Base-by-base conservation (phyloP, 2,329 filamentous ascomycete species). In the Botryotinia globosa region DNA sequence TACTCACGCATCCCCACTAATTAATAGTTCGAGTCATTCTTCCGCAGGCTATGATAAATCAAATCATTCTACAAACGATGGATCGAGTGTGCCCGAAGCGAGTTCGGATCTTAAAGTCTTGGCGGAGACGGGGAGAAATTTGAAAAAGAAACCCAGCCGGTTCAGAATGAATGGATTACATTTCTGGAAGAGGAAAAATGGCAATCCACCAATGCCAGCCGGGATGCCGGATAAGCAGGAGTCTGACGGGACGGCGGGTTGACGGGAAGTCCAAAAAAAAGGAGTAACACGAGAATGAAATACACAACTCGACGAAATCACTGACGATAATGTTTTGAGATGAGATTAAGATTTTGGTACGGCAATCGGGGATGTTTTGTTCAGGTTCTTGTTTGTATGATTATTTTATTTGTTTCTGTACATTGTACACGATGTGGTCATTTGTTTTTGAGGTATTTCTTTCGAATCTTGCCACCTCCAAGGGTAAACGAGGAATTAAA, bases 71-170 rank as follows among this genome's bases (percentile, higher is more conserved):
- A 74, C 70, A 29, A 65, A 63, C 22, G 48, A 69, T 22, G 73
- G 62, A 56, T 66, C 73, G 56, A 48, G 69, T 32, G 66, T 72
- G 68, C 25, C 73, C 1, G 73, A 72, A 34, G 48, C 32, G 6
- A 29, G 71, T 65, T 44, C 51, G 3, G 72, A 74, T 61, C 69
- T 64, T 18, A 77, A 76, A 83, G 83, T 70, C 83, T 82, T 85
- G 37, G 85, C 84, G 45, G 77, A 79, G 74, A 83, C 83, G 12
- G 85, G 88, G 45, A 82, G 82, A 68, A 87, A 84, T 20, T 81
- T 91, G 29, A 88, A 85, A 80, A 91, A 91, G 81, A 89, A 88
- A 80, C 84, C 88, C 8, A 90, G 88, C 77, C 84, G 88, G 58
- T 91, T 91, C 77, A 84, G 87, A 75, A 89, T 91, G 84, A 90